Base-by-base conservation (phyloP, 495 filamentous ascomycete species). In the Xylaria telfairii region DNA sequence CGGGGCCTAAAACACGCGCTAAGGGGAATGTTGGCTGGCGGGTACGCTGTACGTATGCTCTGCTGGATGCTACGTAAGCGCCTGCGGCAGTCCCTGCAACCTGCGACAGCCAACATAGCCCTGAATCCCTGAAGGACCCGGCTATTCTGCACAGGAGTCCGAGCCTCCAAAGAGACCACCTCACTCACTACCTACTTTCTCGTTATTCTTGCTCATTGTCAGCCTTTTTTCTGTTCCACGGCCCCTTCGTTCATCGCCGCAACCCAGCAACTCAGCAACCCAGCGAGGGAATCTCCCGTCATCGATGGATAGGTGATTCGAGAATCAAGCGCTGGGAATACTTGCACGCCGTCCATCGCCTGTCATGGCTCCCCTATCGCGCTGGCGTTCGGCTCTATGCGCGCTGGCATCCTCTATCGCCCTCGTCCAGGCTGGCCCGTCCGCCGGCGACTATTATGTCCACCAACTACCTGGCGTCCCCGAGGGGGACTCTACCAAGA, bases 381-480 rank as follows among this genome's bases (percentile, higher is more conserved):
- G 72, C 79, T 82, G 82, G 82, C 73, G 70, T 67, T 76, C 75
- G 71, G 76, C 80, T 24, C 76, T 81, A 64, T 65, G 81, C 64
- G 72, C 78, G 41, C 61, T 84, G 65, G 65, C 69, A 15, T 76
- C 76, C 68, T 82, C 80, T 74, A 65, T 76, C 3, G 69, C 78
- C 19, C 62, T 79, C 32, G 78, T 73, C 34, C 70, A 68, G 41
- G 82, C 83, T 56, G 82, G 81, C 5, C 73, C 69, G 57, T 85
- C 87, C 3, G 90, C 94, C 32, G 92, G 89, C 26, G 96, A 98
- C 79, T 99, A 97, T 81, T 99, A 91, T 83, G 91, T 99, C 28
- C 87, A 88, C 69, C 87, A 87, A 10, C 83, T 99, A 24, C 96
- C 96, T 4, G 96, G 96, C 41, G 90, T 89, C n/a, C 96, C 96